Conservation (phyloP, 129 eudicot species). For the Solidago caesia region DNA sequence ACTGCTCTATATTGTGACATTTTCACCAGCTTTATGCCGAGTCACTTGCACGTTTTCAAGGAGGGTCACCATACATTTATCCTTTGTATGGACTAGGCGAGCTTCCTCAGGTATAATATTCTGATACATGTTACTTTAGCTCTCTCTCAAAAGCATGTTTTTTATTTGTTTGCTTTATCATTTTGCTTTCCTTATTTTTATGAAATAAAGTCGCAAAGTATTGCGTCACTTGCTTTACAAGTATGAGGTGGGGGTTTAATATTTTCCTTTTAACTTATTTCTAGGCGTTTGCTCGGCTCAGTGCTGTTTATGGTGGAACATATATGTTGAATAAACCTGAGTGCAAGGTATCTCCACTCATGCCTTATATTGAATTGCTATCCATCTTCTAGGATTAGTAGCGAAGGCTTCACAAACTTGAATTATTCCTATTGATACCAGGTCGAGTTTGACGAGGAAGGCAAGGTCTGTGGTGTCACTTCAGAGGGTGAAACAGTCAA, state of each 20-base stretch:
- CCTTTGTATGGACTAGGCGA: slow-evolving; percentile 73
- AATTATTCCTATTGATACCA: slow-evolving; percentile 23
- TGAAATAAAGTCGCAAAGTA: slow-evolving; percentile 9
- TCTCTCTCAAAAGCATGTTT: background rate
- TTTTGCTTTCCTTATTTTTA: background rate
- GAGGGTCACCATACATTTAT: slow-evolving; percentile 73
- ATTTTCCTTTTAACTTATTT: slow-evolving; percentile 3
- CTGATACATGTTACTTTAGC: background rate
- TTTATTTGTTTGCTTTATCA: slow-evolving; percentile 4
- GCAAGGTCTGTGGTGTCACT: slow-evolving; percentile 85
- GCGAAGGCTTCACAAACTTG: background rate
- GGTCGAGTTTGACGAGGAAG: slow-evolving; percentile 90
- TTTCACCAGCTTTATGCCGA: slow-evolving; percentile 58
- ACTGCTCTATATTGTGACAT: background rate
- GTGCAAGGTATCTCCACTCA: slow-evolving; percentile 66
- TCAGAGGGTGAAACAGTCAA: slow-evolving; percentile 92
- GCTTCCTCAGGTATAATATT: slow-evolving; percentile 59
- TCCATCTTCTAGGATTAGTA: background rate
- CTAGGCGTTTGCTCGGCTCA: slow-evolving; percentile 94
- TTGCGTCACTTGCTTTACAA: slow-evolving; percentile 6
- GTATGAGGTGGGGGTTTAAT: slow-evolving; percentile 9
- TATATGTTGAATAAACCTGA: slow-evolving; percentile 95
- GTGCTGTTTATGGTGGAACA: slow-evolving; percentile 99
- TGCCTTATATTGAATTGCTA: background rate
- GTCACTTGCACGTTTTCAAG: slow-evolving; percentile 76